These are phyloP conservation scores for Quercus aquifolioides DNA, from an alignment of 306 rosid species.

Conservation along the genomic window DNA sequence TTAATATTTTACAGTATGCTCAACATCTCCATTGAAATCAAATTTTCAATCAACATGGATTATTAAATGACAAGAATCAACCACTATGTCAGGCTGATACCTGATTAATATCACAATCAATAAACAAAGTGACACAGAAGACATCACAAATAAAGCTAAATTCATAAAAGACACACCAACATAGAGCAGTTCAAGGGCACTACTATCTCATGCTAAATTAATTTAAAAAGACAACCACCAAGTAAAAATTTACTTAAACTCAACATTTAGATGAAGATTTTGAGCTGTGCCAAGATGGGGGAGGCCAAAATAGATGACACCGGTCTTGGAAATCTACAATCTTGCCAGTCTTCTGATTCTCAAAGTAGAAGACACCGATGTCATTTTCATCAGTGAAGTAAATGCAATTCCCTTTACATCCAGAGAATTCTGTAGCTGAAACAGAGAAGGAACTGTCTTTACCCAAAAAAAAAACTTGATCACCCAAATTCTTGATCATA, in stretches of 20 bases:
- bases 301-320: slow-evolving; percentile 17
- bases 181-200: neutral
- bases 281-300: slow-evolving; percentile 1
- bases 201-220: neutral
- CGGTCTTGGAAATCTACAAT: neutral
- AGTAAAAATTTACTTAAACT: neutral
- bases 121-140: neutral
- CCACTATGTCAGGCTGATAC: no score
- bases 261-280: neutral
- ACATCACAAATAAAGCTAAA: neutral
- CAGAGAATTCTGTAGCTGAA: slow-evolving; percentile 21
- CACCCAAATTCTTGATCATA: slow-evolving; percentile 24
- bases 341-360: neutral
- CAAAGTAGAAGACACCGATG: slow-evolving; percentile 15
- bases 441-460: slow-evolving; percentile 24
- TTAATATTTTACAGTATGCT: no score
- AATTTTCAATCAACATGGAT: no score
- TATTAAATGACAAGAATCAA: no score
- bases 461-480: slow-evolving; percentile 15
- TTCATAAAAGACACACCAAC: neutral
- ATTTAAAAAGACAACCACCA: neutral
- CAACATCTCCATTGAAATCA: no score
- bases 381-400: slow-evolving; percentile 2
- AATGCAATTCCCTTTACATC: slow-evolving; percentile 28
- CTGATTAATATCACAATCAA: neutral